Evolutionary conservation across 2,329 filamentous ascomycete species (phyloP), one percentile per base, ranked within the genome.

Genomic region (Fusarium succisae): DNA sequence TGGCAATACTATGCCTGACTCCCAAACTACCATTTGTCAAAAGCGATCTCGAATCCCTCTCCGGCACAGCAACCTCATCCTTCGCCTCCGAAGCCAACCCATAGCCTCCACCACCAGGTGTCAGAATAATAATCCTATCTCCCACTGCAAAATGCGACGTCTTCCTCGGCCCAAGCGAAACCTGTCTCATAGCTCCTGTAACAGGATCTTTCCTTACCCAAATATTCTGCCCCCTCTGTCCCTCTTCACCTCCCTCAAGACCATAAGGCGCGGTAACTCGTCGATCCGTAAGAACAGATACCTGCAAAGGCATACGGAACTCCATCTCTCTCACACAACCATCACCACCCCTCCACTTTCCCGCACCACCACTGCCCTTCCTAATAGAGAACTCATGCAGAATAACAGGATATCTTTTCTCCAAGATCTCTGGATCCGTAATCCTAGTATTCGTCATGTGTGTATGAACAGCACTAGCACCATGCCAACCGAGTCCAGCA

Each of bases 281-380:
- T 24, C 94, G 82, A 81, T 97, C 94, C 11, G 91, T 93, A 12
- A 97, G 83, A 32, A 97, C 96, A 3, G 90, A 93, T 20, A 93
- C 93, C 80, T 95, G 92, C 10, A 96, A 88, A 0, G 93, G 92
- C 47, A 93, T 91, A 6, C 93, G 87, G 81, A 95, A 95, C 82
- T 96, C 94, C 67, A 96, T 94, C 69, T 96, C 94, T 1, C 94
- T 83, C 1, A 95, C 84, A 1, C 94, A 91, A 18, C 94, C 94
- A 76, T 95, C 90, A 4, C 94, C 94, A n/a, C 94, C 93, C 0
- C 83, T 82, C 76, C 93, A 90, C 79, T 89, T 87, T 0, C 94
- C 94, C 5, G 79, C 78, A 0, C 94, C 93, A 1, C 90, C 91
- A 20, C 74, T 77, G 1, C 76, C 78, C 3, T 55, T 64, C 1